Conservation (phyloP, 2,329 filamentous ascomycete genomes). For the Paecilomyces niveus region DNA sequence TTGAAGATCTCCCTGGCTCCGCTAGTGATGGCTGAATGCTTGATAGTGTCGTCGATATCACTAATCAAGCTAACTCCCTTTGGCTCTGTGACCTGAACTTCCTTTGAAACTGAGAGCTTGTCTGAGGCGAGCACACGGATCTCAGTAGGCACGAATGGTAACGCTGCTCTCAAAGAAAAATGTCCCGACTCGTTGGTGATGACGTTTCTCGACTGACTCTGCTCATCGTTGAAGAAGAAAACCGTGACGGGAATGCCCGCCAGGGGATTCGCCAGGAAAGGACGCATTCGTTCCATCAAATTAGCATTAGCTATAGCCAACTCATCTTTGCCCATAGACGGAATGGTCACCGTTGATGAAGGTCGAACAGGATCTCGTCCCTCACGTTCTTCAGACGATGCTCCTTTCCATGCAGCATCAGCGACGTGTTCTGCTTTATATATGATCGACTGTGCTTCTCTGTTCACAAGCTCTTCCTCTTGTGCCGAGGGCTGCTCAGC, state of each 20-base stretch:
- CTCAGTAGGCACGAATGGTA: conserved; percentile 87
- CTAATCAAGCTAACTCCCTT: conserved; percentile 86
- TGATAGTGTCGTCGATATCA: conserved; percentile 96
- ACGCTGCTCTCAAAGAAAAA: conserved; percentile 69
- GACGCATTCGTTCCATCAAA: conserved; percentile 77
- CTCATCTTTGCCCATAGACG: conserved; percentile 66
- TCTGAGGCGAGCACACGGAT: conserved; percentile 83
- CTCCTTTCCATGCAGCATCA: conserved; percentile 61
- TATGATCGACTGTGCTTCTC: conserved; percentile 71
- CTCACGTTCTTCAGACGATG: conserved; percentile 43
- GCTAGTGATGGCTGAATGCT: conserved; percentile 81
- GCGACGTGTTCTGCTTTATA: conserved; percentile 64
- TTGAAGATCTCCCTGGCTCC: conserved; percentile 93
- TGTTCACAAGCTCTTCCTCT: conserved; percentile 62
- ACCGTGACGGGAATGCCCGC: conserved; percentile 73
- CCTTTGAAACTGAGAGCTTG: conserved; percentile 70
- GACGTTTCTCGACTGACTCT: conserved; percentile 77
- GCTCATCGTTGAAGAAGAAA: conserved; percentile 86
- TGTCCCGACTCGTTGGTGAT: conserved; percentile 84
- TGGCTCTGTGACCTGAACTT: conserved; percentile 69
- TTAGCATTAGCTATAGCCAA: conserved; percentile 74
- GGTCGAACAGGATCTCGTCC: conserved; percentile 20
- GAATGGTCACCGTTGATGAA: conserved; percentile 40
- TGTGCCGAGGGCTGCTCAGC: conserved; percentile 45
- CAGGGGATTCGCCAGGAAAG: conserved; percentile 81